phyloP scores from a whole-genome alignment of 2,329 filamentous ascomycete genomes.

The Aspergillus aculeatus region DNA sequence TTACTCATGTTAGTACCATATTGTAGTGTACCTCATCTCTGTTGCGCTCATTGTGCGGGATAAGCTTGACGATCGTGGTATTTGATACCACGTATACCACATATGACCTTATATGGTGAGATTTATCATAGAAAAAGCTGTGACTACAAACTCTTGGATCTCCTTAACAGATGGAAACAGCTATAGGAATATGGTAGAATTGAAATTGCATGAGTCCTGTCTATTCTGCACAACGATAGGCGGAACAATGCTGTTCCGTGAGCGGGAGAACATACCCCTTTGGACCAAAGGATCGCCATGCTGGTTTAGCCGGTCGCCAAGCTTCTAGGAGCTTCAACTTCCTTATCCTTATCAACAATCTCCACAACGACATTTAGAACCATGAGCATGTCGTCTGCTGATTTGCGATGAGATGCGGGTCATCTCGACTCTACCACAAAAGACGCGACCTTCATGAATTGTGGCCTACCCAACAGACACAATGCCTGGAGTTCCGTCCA shows the following conservation, averaged over 20 bases:
- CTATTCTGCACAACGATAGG: not conserved
- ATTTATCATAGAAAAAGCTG: too few species aligned
- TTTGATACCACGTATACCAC: too few species aligned
- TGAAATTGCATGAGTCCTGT: too few species aligned
- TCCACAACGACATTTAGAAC: not conserved
- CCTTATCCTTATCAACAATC: not conserved
- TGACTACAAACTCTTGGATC: too few species aligned
- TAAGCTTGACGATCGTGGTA: too few species aligned
- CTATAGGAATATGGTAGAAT: too few species aligned
- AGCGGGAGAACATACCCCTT: not conserved
- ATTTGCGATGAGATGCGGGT: conserved; percentile 4
- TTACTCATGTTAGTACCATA: too few species aligned
- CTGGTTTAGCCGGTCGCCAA: not conserved
- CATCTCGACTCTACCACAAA: not conserved
- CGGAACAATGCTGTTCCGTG: not conserved
- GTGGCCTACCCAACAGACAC: conserved; percentile 8
- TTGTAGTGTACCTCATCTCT: too few species aligned
- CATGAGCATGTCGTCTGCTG: not conserved
- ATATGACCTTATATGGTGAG: too few species aligned
- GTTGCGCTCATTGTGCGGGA: too few species aligned
- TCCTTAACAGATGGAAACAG: too few species aligned
- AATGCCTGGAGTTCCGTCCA: conserved; percentile 42
- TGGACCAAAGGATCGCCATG: not conserved
- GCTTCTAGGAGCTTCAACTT: not conserved
- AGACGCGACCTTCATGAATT: not conserved